Base-by-base conservation (phyloP, 345 rosid genomes). In the Luvunga scandens region DNA sequence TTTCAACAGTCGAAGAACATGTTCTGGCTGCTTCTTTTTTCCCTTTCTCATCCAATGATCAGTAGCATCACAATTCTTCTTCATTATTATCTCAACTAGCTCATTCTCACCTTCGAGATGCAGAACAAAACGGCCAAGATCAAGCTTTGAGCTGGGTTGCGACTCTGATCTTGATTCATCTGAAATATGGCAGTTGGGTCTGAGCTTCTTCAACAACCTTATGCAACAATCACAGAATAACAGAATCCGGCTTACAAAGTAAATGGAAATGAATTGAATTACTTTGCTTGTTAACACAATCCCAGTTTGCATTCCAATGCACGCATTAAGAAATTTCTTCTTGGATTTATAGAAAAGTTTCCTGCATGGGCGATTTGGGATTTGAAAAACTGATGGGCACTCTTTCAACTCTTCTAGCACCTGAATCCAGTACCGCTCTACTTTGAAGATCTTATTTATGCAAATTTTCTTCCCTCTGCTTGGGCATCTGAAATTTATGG, bases 61-160 rank as follows among this genome's bases (percentile, higher is more conserved):
- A 12, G 92, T 91, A 31, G 97, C 90, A 69, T 88, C 88, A 7
- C 90, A 55, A 71, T 92, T 95, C n/a, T 84, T 78, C 82, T 81
- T 80, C 83, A 85, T 84, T 89, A 92, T 92, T 66, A 85, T 2
- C 9, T 85, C 79, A 69, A 90, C 92, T 45, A 93, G 84, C 61
- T 84, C 85, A 16, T 87, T 84, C 86, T 96, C 99, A 6, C 94
- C 98, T 88, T 96, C 97, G 53, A 96, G 95, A 82, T 90, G 88
- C 85, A 96, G 70, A 73, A 93, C 98, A 78, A 80, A 96, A 9
- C 83, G 84, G 45, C 90, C 81, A 34, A 95, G 90, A 50, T 92
- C 94, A 4, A 64, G 80, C 81, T 81, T 87, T 1, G 69, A 56
- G 78, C 80, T 75, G 2, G 81, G 34, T 71, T 5, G 76, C 12